These are phyloP conservation scores for Hypoxylon subgilvum DNA, from an alignment of 495 filamentous ascomycete species.

Conservation along the genomic window DNA sequence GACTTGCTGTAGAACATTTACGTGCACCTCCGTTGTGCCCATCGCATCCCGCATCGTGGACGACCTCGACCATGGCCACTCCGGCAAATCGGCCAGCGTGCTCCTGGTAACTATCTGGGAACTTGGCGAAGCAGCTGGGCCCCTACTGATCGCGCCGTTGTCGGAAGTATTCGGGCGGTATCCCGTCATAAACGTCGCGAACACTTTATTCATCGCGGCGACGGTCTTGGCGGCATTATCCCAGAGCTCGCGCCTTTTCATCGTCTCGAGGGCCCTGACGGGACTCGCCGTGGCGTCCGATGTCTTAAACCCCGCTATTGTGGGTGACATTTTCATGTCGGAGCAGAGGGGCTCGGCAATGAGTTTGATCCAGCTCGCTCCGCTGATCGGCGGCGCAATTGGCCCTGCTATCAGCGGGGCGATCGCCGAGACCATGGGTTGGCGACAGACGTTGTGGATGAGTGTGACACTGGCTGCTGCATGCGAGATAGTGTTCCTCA, in stretches of 20 bases:
- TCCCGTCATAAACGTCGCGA: conserved; percentile 59
- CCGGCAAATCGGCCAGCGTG: conserved; percentile 53
- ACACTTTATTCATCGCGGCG: conserved; percentile 56
- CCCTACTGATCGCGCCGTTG: conserved; percentile 64
- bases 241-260: conserved; percentile 49
- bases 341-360: conserved; percentile 60
- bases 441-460: conserved; percentile 63
- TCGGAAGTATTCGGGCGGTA: conserved; percentile 63
- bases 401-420: conserved; percentile 67
- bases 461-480: conserved; percentile 54
- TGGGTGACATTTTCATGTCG: conserved; percentile 62
- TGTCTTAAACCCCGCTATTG: conserved; percentile 63
- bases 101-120: conserved; percentile 67
- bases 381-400: conserved; percentile 57
- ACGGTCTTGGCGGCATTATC: conserved; percentile 53
- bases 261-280: conserved; percentile 56
- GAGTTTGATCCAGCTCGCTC: conserved; percentile 56
- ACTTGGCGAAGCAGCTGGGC: conserved; percentile 62
- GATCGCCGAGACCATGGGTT: conserved; percentile 64
- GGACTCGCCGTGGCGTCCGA: conserved; percentile 60
- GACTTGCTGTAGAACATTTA: conserved; percentile 53
- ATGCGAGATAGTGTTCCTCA: conserved; percentile 55
- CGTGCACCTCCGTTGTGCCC: conserved; percentile 62
- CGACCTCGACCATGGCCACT: conserved; percentile 49
- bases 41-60: conserved; percentile 56